Base-by-base conservation (phyloP, 805 yeast species). In the Starmerella kuoi region DNA sequence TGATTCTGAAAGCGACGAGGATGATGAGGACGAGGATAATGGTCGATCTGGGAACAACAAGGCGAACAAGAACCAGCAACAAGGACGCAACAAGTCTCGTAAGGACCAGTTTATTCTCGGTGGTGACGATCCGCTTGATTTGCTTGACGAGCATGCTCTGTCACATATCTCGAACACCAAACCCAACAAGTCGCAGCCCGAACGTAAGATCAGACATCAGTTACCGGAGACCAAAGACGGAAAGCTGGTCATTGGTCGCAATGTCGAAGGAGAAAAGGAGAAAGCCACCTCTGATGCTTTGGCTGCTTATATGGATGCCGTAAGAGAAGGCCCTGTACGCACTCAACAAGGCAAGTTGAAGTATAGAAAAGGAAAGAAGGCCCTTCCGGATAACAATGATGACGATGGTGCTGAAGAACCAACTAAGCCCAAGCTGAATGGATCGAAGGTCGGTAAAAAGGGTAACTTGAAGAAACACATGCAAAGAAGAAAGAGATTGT, bases 291-390 rank as follows among this genome's bases (percentile, higher is more conserved):
- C 63, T 22, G 64, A 66, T 35, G 94, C 95, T 15, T 74, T 88
- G 50, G 82, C 82, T 57, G 97, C 96, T 0, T 91, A 91, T 60
- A 73, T 86, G 51, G 95, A 86, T 48, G 98, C 98, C 5, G 85
- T 91, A 20, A 79, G 75, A 60, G 82, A 80, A 54, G 96, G 91
- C 20, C 97, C 97, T 24, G 76, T 86, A 3, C 79, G 95, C 62
- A 95, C 96, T 45, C 95, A 84, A 67, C 76, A 75, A 66, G 87
- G 87, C 62, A 85, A 76, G 65, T 73, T 88, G 70, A 88, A 86
- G 64, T 88, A 76, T 66, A 83, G 80, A 64, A 76, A 79, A 59
- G 71, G 75, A 38, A 67, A 69, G 41, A 67, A 68, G 38, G 70
- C 70, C 24, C 67, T 64, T 19, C 70, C 71, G 19, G 74, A 72